phyloP scores from a whole-genome alignment of 2,329 filamentous ascomycete genomes.

The Dryadomyces quercivorus region DNA sequence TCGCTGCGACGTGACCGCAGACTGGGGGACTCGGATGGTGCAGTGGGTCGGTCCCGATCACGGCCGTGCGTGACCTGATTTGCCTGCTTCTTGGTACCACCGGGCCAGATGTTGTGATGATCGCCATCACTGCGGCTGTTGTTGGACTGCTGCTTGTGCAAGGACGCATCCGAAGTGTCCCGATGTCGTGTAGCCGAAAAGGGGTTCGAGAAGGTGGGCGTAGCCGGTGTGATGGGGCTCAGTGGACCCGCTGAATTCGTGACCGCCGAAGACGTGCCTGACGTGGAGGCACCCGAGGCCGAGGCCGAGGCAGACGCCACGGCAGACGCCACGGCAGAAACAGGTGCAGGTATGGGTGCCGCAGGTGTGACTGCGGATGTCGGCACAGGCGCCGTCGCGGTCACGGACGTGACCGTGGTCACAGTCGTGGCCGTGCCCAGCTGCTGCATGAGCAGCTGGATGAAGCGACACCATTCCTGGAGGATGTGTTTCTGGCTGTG shows the following conservation, averaged over 20 bases:
- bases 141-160: not conserved
- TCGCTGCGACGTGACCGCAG: constrained; percentile 51
- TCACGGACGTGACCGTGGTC: too few species aligned
- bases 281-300: too few species aligned
- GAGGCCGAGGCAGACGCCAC: not conserved
- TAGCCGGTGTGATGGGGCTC: constrained; percentile 39
- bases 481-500: constrained; percentile 27
- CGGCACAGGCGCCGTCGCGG: not conserved
- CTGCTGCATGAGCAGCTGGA: constrained; percentile 29
- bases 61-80: constrained; percentile 31
- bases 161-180: not conserved
- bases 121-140: constrained; percentile 12
- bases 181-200: constrained; percentile 24
- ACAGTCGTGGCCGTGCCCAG: not conserved
- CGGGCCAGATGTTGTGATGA: constrained; percentile 22
- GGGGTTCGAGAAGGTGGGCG: constrained; percentile 41
- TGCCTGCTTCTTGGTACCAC: constrained; percentile 20
- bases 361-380: not conserved
- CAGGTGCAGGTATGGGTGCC: too few species aligned
- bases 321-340: not conserved
- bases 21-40: constrained; percentile 47
- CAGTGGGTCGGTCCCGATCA: constrained; percentile 38
- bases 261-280: constrained; percentile 23
- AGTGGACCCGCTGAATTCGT: constrained; percentile 21
- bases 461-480: constrained; percentile 47